Conservation (phyloP, 805 yeast genomes). For the Komagataella pseudopastoris region DNA sequence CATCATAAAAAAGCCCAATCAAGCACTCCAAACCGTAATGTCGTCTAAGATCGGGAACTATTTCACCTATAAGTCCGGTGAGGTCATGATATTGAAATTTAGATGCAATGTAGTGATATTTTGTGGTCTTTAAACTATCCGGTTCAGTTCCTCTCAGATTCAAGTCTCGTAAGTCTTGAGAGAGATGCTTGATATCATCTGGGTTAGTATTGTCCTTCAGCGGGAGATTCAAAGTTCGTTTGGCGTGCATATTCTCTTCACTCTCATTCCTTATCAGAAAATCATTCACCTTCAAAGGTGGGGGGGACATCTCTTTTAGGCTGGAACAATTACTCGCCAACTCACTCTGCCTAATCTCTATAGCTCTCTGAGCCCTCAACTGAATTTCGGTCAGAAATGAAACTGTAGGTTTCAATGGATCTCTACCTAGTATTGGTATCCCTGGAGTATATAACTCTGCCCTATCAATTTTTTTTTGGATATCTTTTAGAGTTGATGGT, state of each 20-base stretch:
- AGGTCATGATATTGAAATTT: constrained; percentile 1
- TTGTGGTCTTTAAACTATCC: not conserved
- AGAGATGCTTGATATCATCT: not conserved
- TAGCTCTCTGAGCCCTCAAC: constrained; percentile 16
- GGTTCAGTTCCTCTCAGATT: not conserved
- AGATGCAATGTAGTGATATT: constrained; percentile 2
- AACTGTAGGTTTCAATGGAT: not conserved
- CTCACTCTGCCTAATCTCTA: constrained; percentile 5
- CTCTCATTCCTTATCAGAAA: constrained; percentile 20
- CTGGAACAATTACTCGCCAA: constrained; percentile 17
- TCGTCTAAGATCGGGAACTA: constrained; percentile 3
- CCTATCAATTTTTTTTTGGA: not conserved
- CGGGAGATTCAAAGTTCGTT: not conserved
- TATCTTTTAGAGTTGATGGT: not conserved
- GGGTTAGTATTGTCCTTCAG: not conserved
- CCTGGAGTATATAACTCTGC: not conserved
- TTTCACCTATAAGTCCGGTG: constrained; percentile 4
- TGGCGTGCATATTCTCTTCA: constrained; percentile 1
- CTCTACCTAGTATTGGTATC: not conserved
- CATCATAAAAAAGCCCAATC: not conserved
- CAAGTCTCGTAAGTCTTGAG: not conserved
- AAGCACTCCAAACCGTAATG: constrained; percentile 3
- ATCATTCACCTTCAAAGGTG: constrained; percentile 13
- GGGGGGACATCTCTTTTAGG: constrained; percentile 20
- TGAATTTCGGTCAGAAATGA: constrained; percentile 26